Percentiles rank a stretch among this genome's conserved stretches.
phyloP scores from a whole-genome alignment of 768 basidiomycete genomes.

The Sporobolomyces roseus region DNA sequence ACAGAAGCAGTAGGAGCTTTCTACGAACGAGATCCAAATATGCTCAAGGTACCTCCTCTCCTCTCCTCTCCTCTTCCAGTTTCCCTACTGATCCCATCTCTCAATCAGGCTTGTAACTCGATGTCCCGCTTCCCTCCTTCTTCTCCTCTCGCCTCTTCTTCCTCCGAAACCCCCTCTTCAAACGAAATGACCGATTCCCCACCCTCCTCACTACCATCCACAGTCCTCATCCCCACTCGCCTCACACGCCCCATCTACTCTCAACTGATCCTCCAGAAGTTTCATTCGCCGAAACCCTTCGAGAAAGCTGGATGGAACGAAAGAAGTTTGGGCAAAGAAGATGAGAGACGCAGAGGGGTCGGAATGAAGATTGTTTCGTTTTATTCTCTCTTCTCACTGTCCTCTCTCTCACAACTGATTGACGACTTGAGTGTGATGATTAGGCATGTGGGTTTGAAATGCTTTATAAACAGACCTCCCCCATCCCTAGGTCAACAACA shows the following conservation, averaged over 20 bases:
- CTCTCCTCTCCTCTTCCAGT: background rate
- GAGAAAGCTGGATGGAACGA: constrained; percentile 54
- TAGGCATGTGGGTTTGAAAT: constrained; percentile 96
- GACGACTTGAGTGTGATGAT: background rate
- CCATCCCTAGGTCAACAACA: background rate
- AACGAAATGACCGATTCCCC: constrained; percentile 57
- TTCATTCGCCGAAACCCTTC: constrained; percentile 85
- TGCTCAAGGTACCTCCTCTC: constrained; percentile 55
- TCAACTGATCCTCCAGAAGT: constrained; percentile 83
- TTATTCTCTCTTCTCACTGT: constrained; percentile 41
- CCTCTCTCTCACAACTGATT: background rate
- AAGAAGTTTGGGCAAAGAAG: constrained; percentile 59
- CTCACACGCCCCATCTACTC: constrained; percentile 93
- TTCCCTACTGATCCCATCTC: too few species aligned
- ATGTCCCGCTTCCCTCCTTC: constrained; percentile 86
- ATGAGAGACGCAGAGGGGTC: constrained; percentile 74
- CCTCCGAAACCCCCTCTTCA: constrained; percentile 54
- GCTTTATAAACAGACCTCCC: constrained; percentile 78
- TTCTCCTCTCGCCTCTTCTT: constrained; percentile 53
- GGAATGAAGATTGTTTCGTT: constrained; percentile 95
- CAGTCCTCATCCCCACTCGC: constrained; percentile 60
- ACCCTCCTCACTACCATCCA: constrained; percentile 34
- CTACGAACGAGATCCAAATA: constrained; percentile 88
- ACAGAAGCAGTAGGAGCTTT: constrained; percentile 88
- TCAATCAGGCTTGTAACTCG: constrained; percentile 78